Evolutionary conservation across 352 stramenopile genomes (phyloP).

Genomic region (Thalassiosira sp.): DNA sequence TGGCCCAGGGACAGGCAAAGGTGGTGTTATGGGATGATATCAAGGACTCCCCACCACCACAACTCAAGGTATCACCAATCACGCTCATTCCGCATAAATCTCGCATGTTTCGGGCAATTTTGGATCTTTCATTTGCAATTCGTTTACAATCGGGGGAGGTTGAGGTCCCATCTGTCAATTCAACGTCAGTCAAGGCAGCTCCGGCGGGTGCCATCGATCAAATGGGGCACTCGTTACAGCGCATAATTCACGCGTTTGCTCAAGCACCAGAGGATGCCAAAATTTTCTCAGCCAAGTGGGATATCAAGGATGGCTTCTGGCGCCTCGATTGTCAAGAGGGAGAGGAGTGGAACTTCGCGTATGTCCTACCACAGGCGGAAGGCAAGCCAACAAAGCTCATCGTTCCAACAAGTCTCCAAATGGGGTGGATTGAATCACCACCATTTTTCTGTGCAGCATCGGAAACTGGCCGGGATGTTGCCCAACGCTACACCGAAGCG

Average conservation of each 20-base stretch:
- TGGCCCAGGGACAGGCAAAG: background rate
- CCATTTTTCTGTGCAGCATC: conserved; percentile 35
- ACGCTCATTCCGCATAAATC: conserved; percentile 45
- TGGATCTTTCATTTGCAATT: conserved; percentile 28
- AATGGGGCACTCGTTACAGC: conserved; percentile 5
- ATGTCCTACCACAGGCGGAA: conserved; percentile 16
- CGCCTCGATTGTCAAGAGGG: conserved; percentile 1
- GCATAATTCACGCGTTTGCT: conserved; percentile 22
- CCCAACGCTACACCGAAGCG: background rate
- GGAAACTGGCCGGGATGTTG: background rate
- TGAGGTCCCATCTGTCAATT: conserved; percentile 38
- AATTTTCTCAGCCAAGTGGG: conserved; percentile 13
- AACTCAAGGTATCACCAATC: conserved; percentile 38
- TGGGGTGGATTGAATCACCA: conserved; percentile 41
- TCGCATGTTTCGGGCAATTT: conserved; percentile 4
- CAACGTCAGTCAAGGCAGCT: background rate
- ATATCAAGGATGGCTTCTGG: conserved; percentile 36
- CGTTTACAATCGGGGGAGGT: background rate
- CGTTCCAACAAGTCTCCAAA: conserved; percentile 36
- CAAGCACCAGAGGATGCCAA: background rate
- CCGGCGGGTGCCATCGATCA: conserved; percentile 27
- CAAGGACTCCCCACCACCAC: background rate
- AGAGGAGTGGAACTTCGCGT: conserved; percentile 29
- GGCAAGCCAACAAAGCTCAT: conserved; percentile 7
- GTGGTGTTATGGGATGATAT: background rate